These are phyloP conservation scores for Parastagonospora nodorum DNA, from an alignment of 2,329 filamentous ascomycete genomes.

Conservation along the genomic window DNA sequence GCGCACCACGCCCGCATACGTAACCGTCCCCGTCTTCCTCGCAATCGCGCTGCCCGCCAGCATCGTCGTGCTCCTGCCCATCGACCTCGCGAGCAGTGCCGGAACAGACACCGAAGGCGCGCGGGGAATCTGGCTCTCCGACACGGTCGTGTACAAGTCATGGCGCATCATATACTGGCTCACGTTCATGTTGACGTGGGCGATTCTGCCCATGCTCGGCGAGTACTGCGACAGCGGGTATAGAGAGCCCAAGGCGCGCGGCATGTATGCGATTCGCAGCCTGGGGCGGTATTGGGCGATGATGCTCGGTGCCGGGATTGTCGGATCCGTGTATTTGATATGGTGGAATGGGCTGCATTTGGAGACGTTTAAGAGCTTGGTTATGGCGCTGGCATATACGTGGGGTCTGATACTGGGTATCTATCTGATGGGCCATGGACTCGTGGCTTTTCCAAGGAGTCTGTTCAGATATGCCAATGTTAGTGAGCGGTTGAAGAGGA, in stretches of 20 bases:
- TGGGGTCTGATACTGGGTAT: conserved; percentile 92
- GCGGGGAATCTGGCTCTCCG: conserved; percentile 85
- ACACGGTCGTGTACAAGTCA: conserved; percentile 76
- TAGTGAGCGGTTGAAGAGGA: conserved; percentile 71
- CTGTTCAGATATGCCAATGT: conserved; percentile 81
- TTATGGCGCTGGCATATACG: conserved; percentile 94
- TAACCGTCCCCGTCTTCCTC: conserved; percentile 91
- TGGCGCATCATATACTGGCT: conserved; percentile 98
- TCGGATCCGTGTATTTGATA: conserved; percentile 83
- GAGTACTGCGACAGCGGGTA: conserved; percentile 96
- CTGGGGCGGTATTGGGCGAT: conserved; percentile 91
- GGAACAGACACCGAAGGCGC: conserved; percentile 71
- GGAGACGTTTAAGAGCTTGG: conserved; percentile 75
- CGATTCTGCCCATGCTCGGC: conserved; percentile 88
- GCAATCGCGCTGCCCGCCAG: conserved; percentile 91
- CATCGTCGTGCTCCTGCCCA: conserved; percentile 89
- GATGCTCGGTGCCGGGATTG: conserved; percentile 69
- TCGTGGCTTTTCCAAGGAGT: conserved; percentile 85
- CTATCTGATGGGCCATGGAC: conserved; percentile 95
- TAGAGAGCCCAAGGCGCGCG: conserved; percentile 78
- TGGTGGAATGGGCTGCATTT: conserved; percentile 75
- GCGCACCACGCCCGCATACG: conserved; percentile 86
- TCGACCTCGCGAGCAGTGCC: conserved; percentile 89
- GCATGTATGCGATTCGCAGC: conserved; percentile 81
- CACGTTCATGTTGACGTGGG: conserved; percentile 93